Evolutionary conservation across 768 basidiomycete genomes (phyloP), one percentile per base, ranked within the genome.

Genomic region (Naganishia vaughanmartiniae): DNA sequence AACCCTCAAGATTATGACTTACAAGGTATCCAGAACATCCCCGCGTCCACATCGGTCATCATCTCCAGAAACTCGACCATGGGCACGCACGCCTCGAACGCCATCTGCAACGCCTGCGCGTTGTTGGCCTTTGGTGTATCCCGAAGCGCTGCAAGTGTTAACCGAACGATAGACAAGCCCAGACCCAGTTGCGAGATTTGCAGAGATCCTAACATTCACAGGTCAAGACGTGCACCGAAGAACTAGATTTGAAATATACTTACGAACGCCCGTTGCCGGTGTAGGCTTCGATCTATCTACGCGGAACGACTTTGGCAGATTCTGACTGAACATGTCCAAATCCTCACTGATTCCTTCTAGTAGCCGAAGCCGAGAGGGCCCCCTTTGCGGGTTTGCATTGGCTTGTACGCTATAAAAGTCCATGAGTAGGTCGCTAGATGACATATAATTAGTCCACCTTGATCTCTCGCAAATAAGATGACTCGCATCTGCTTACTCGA

Each of bases 11-110:
- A 3, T 24, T 26, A n/a, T 1, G 17, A 60, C 73, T 69, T 28
- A 73, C 73, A 73, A 30, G 73, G 73, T 70, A 73, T 71, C 73
- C 73, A 73, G 42, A 71, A 73, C 53, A 55, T 58, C 17, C 45
- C 46, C 9, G 70, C 46, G 30, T 73, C 73, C 26, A 36, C 30
- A 5, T 54, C 28, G 1, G 70, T 68, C n/a, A 73, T 53, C 26
- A 54, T 60, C 53, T 56, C 63, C 2, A 73, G 30, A 30, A 71
- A 56, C 17, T 51, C 55, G 11, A 68, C 67, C 21, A 56, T 45
- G 2, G 42, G 53, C 4, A 68, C 24, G 55, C 67, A 68, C 6
- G 67, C 51, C 67, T 54, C 54, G 36, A 56, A 68, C 28, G 54
- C 67, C 51, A 56, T 45, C 21, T 56, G 51, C 2, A 68, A 21